A percentile compares a stretch with the other conserved stretches of the same genome.
Evolutionary conservation across 805 yeast genomes (phyloP).

Genomic region (Zygoascus biomembranicola): DNA sequence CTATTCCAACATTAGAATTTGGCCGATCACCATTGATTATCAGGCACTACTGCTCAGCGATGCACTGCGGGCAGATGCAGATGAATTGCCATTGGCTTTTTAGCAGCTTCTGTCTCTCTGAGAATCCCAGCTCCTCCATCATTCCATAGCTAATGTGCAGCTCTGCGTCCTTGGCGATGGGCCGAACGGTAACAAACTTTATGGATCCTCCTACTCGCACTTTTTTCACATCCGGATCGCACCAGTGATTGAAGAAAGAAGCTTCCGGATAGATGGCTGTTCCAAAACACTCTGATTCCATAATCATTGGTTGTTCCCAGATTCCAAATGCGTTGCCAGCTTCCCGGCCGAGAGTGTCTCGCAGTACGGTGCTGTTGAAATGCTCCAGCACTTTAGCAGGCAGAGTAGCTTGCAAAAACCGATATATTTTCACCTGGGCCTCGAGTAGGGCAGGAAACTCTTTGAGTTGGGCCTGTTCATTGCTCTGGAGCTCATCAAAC

Average conservation of each 20-base stretch:
- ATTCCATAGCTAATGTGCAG: conserved; percentile 58
- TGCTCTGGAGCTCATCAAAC: conserved; percentile 42
- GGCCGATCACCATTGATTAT: too few species aligned
- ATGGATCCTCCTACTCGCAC: conserved; percentile 34
- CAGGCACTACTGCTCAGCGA: neutral
- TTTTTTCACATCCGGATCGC: conserved; percentile 48
- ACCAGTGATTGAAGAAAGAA: conserved; percentile 59
- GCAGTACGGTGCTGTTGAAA: conserved; percentile 34
- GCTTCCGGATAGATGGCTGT: conserved; percentile 54
- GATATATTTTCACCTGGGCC: conserved; percentile 41
- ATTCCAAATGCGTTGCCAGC: conserved; percentile 65
- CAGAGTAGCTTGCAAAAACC: conserved; percentile 37
- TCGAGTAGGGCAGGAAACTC: conserved; percentile 41
- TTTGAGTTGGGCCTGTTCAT: conserved; percentile 39
- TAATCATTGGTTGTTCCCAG: conserved; percentile 40
- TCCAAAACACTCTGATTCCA: conserved; percentile 45
- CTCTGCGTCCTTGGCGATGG: conserved; percentile 38
- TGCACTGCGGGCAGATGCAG: conserved; percentile 46
- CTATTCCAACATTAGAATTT: too few species aligned
- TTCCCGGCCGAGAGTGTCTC: conserved; percentile 48
- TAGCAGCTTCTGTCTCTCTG: conserved; percentile 36
- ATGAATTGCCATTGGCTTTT: conserved; percentile 51
- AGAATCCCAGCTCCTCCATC: conserved; percentile 33
- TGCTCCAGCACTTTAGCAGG: conserved; percentile 28
- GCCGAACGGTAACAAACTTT: conserved; percentile 36